These are phyloP conservation scores for Trypanosoma avium DNA, from an alignment of 208 protist genomes.

Conservation along the genomic window DNA sequence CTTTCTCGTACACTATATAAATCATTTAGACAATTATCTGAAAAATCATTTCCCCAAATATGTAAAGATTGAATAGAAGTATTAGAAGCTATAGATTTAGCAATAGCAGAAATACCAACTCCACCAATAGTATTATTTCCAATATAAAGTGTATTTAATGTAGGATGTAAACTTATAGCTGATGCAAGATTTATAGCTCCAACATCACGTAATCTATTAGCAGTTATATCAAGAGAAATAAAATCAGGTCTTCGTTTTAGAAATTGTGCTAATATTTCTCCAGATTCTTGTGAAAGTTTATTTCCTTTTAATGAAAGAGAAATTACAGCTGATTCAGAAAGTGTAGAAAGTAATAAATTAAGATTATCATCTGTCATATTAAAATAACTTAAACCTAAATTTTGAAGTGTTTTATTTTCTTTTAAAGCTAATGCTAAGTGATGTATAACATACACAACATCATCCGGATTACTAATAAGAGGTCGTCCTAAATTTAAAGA, in stretches of 20 bases:
- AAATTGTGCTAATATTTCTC: constrained; percentile 46
- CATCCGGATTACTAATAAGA: constrained; percentile 52
- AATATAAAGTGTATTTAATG: constrained; percentile 38
- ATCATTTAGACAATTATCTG: constrained; percentile 31
- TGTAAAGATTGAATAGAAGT: constrained; percentile 35
- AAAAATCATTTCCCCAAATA: constrained; percentile 81
- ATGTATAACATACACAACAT: constrained; percentile 65
- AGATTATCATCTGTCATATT: constrained; percentile 50
- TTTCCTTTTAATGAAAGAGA: constrained; percentile 58
- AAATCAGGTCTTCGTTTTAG: constrained; percentile 64
- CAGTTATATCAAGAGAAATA: constrained; percentile 47
- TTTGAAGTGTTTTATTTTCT: constrained; percentile 44
- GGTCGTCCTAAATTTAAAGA: constrained; percentile 67
- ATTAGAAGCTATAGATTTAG: constrained; percentile 35
- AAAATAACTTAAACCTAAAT: constrained; percentile 54
- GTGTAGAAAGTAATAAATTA: constrained; percentile 41
- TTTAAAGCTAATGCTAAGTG: constrained; percentile 53
- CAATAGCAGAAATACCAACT: constrained; percentile 43
- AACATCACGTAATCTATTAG: constrained; percentile 63
- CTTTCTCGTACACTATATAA: constrained; percentile 46
- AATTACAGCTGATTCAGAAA: constrained; percentile 44
- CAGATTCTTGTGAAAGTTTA: constrained; percentile 65
- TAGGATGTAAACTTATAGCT: constrained; percentile 39
- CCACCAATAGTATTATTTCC: constrained; percentile 63
- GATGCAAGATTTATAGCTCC: constrained; percentile 45